Conservation (phyloP, 345 rosid genomes). For the Leavenworthia alabamica region DNA sequence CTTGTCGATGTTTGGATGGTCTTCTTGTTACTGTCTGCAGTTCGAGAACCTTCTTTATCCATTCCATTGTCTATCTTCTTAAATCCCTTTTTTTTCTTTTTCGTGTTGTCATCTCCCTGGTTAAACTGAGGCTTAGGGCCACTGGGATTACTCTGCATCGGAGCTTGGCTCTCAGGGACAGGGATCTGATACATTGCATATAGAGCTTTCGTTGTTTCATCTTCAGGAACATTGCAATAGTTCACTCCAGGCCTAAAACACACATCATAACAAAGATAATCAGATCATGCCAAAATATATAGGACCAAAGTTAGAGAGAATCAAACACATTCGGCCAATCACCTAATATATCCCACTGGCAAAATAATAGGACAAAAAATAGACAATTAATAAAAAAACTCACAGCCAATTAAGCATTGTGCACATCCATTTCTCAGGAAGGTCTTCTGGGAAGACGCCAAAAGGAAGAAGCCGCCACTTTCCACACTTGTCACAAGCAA, state of each 20-base stretch:
- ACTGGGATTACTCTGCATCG: constrained; percentile 35
- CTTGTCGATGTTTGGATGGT: constrained; percentile 27
- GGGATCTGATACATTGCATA: constrained; percentile 40
- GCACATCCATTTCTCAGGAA: constrained; percentile 94
- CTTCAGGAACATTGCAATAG: constrained; percentile 63
- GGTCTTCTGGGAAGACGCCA: constrained; percentile 51
- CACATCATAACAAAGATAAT: constrained; percentile 15
- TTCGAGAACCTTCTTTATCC: constrained; percentile 40
- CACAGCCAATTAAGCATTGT: constrained; percentile 97
- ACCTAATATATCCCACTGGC: constrained; percentile 6
- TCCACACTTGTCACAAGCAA: constrained; percentile 80
- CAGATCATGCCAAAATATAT: background rate
- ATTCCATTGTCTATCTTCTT: constrained; percentile 39
- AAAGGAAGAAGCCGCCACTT: constrained; percentile 90
- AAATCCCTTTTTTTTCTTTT: constrained; percentile 45
- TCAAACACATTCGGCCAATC: constrained; percentile 1
- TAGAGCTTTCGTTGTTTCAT: constrained; percentile 69
- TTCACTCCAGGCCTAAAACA: constrained; percentile 79
- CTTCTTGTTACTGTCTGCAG: constrained; percentile 48
- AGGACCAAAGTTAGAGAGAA: constrained; percentile 2
- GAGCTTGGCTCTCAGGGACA: constrained; percentile 38
- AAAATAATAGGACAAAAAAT: background rate
- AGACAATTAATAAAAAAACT: constrained; percentile 37
- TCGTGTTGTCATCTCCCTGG: constrained; percentile 24
- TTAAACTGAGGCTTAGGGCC: constrained; percentile 20